Percentiles rank a stretch among this genome's conserved stretches.
Conservation (phyloP, 78 protist species). For the Thecamonas trahens region DNA sequence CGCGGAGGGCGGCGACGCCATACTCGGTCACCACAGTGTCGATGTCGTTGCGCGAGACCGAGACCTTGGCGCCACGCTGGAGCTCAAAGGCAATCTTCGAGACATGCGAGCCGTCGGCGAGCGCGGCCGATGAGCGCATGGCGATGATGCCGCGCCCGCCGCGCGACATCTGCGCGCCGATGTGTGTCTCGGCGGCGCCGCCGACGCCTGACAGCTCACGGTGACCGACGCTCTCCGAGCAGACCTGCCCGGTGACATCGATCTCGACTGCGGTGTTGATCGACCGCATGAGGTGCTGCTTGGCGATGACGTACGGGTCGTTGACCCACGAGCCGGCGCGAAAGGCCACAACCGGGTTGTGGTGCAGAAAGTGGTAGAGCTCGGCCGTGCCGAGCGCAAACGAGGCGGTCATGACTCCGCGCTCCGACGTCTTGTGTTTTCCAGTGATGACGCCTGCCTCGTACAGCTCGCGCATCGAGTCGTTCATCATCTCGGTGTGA, state of each 20-base stretch:
- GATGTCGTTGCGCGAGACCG: conserved; percentile 17
- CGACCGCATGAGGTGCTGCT: conserved; percentile 13
- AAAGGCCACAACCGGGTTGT: conserved; percentile 17
- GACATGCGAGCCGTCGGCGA: neutral
- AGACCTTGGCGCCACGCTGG: conserved; percentile 9
- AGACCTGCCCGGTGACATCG: conserved; percentile 52
- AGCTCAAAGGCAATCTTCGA: conserved; percentile 6
- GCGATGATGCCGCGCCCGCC: conserved; percentile 53
- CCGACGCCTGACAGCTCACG: conserved; percentile 32
- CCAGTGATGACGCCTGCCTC: conserved; percentile 29
- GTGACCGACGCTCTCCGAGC: conserved; percentile 33
- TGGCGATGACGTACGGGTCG: conserved; percentile 15
- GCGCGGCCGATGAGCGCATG: conserved; percentile 13
- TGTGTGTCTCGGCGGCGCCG: conserved; percentile 3
- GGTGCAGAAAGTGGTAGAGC: conserved; percentile 25
- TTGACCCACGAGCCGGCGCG: neutral
- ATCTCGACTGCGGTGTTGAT: conserved; percentile 43
- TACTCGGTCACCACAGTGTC: conserved; percentile 39
- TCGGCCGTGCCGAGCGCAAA: conserved; percentile 13
- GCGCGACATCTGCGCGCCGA: conserved; percentile 27
- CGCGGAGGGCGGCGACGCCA: conserved; percentile 26
- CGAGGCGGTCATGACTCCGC: neutral
- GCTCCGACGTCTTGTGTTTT: neutral
- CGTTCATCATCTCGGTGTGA: conserved; percentile 50
- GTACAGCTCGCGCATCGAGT: conserved; percentile 20